phyloP scores from a whole-genome alignment of 345 rosid species.

The Anacardium occidentale region DNA sequence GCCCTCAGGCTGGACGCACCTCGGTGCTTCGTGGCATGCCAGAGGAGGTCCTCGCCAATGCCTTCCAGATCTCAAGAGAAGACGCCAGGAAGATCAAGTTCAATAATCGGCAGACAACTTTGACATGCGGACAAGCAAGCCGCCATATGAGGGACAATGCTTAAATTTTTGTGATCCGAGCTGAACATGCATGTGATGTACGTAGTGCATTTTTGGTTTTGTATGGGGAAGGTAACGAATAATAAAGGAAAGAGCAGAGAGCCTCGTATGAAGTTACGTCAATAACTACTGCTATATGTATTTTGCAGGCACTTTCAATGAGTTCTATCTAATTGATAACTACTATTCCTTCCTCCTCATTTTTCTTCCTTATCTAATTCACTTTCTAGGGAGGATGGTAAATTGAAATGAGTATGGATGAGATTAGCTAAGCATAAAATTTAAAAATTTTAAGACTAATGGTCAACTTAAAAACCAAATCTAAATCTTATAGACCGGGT shows the following conservation, averaged over 20 bases:
- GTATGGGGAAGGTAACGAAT: no score
- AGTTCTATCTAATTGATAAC: no score
- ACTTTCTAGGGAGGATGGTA: no score
- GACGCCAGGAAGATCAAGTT: conserved; percentile 62
- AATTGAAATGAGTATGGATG: no score
- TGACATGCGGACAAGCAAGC: conserved; percentile 21
- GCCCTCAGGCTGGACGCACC: conserved; percentile 50
- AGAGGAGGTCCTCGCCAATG: conserved; percentile 45
- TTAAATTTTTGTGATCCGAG: conserved; percentile 1
- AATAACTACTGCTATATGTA: neutral
- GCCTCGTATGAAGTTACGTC: neutral
- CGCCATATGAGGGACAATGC: conserved; percentile 46
- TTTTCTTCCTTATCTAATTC: no score
- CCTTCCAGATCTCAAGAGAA: conserved; percentile 44
- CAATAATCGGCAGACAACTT: conserved; percentile 40
- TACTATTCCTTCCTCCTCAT: no score
- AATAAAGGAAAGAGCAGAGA: neutral
- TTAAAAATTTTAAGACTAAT: no score
- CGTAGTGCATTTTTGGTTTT: neutral
- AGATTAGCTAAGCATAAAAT: no score
- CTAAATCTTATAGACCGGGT: no score
- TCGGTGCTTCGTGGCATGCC: conserved; percentile 59
- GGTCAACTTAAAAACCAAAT: no score
- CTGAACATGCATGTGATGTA: neutral
- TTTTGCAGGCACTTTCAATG: no score